phyloP scores from a whole-genome alignment of 2,329 filamentous ascomycete species.

The Colletotrichum destructivum region DNA sequence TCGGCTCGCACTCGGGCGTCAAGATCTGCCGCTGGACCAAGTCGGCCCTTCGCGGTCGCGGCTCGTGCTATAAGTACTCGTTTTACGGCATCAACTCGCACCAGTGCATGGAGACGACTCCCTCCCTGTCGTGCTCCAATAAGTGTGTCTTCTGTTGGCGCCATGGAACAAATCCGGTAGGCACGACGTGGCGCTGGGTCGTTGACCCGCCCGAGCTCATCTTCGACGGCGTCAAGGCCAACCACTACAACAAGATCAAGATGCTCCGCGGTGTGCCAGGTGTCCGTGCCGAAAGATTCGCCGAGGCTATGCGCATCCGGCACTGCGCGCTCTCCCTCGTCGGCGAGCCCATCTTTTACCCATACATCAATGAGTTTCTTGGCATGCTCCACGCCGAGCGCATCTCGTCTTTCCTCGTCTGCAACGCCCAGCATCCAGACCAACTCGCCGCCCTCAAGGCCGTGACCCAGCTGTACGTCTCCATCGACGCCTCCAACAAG shows the following conservation, averaged over 20 bases:
- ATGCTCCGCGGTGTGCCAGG: slow-evolving; percentile 96
- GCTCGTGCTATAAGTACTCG: slow-evolving; percentile 97
- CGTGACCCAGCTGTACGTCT: slow-evolving; percentile 96
- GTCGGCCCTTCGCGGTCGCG: slow-evolving; percentile 91
- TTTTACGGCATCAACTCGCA: slow-evolving; percentile 98
- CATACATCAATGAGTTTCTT: slow-evolving; percentile 94
- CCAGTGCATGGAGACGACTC: slow-evolving; percentile 98
- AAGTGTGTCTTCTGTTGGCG: slow-evolving; percentile 99
- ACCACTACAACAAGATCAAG: slow-evolving; percentile 98
- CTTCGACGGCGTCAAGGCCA: slow-evolving; percentile 89
- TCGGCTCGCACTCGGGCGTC: slow-evolving; percentile 95
- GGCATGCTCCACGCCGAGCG: slow-evolving; percentile 85
- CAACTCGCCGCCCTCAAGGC: slow-evolving; percentile 86
- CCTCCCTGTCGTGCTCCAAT: slow-evolving; percentile 95
- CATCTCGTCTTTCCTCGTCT: slow-evolving; percentile 95
- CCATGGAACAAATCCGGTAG: slow-evolving; percentile 96
- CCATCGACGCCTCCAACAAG: slow-evolving; percentile 93
- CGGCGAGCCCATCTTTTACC: slow-evolving; percentile 99
- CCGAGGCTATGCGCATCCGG: slow-evolving; percentile 91
- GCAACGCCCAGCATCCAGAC: slow-evolving; percentile 96
- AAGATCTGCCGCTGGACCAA: slow-evolving; percentile 99
- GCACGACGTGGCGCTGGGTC: slow-evolving; percentile 96
- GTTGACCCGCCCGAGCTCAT: slow-evolving; percentile 93
- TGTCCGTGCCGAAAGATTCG: slow-evolving; percentile 90
- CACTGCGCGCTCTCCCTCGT: slow-evolving; percentile 95